Base-by-base conservation (phyloP, 1,284 basidiomycete species). In the Ustilago trichophora region DNA sequence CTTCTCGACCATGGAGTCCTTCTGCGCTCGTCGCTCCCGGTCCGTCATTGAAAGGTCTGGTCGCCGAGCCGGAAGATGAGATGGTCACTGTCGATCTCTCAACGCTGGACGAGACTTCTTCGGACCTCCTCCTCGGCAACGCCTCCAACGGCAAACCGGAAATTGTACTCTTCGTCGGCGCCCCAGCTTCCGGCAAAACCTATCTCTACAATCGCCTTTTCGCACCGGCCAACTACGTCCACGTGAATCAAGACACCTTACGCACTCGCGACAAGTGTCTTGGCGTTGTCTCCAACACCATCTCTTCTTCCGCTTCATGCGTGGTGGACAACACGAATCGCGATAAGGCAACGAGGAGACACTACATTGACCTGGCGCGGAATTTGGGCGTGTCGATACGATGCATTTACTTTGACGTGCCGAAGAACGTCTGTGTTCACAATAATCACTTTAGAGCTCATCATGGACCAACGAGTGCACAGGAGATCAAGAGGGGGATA, bases 181-280 rank as follows among this genome's bases (percentile, higher is more conserved):
- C 87, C 49, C 94, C 95, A 0, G 89, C 89, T 42, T 83, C 92
- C 1, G 94, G 94, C 36, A 98, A 98, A 82, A 89, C 91, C 0
- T 86, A 88, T 0, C 91, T 94, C 80, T 97, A 86, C 82, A 83
- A 84, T 11, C 85, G 82, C 32, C 83, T 92, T 75, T 94, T 97
- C 77, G 81, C 83, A n/a, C 84, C 87, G 0, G 83, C 82, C 5
- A 87, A 85, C 12, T 95, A 97, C 79, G 83, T 85, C 1, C 73
- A 73, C 40, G 59, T 78, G 50, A 77, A 78, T 26, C 72, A 75
- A 82, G 76, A 78, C 47, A 88, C 84, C 1, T 83, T 97, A 2
- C 86, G 86, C 50, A 88, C 87, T 12, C 85, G 90, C 37, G 84
- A 87, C 6, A 91, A 88, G 77, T 96, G 93, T 72, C 63, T 93